These are phyloP conservation scores for Saccharomycopsis oosterbeekiorum DNA, from an alignment of 805 yeast genomes.

Conservation along the genomic window DNA sequence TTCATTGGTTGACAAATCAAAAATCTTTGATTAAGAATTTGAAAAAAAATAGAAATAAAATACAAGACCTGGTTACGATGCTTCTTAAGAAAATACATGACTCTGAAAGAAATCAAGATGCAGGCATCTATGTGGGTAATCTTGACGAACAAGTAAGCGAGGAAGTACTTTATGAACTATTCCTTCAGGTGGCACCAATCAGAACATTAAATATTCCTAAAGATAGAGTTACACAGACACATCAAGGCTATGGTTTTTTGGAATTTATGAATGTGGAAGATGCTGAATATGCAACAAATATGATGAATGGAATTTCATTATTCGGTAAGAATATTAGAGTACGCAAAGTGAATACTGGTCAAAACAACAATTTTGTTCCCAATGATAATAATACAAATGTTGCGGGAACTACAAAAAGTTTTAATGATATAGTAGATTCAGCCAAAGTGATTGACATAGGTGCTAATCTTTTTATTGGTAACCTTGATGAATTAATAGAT, in stretches of 20 bases:
- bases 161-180: conserved; percentile 63
- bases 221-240: conserved; percentile 58
- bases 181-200: conserved; percentile 79
- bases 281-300: conserved; percentile 55
- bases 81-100: conserved; percentile 28
- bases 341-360: conserved; percentile 33
- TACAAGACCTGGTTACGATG: background rate
- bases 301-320: conserved; percentile 51
- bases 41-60: background rate
- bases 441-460: conserved; percentile 34
- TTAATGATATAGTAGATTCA: conserved; percentile 8
- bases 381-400: conserved; percentile 15
- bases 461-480: conserved; percentile 60
- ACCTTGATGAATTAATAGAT: conserved; percentile 52
- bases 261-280: conserved; percentile 54
- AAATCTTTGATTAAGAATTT: background rate
- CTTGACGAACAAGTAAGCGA: conserved; percentile 70
- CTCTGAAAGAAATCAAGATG: conserved; percentile 45
- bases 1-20: background rate
- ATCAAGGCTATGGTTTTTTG: conserved; percentile 85
- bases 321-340: conserved; percentile 54
- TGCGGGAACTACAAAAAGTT: conserved; percentile 17
- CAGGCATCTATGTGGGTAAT: conserved; percentile 73
- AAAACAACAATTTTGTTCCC: conserved; percentile 13
- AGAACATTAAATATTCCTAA: conserved; percentile 63